A percentile compares a stretch with the other conserved stretches of the same genome.
These are phyloP conservation scores for Umbelopsis sp. DNA, from an alignment of 192 early-diverging fungal genomes.

Conservation along the genomic window DNA sequence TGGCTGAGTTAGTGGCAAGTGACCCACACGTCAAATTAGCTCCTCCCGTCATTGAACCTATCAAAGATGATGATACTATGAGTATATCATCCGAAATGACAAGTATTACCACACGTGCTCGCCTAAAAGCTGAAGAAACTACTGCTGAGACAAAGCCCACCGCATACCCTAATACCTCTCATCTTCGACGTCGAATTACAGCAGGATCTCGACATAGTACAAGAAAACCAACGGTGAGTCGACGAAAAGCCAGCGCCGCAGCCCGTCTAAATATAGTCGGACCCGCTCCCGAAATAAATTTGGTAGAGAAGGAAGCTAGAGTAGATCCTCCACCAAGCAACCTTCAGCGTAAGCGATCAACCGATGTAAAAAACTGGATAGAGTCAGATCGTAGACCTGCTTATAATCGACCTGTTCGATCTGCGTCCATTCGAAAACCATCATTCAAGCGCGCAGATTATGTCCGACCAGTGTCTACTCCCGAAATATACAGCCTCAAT, in stretches of 20 bases:
- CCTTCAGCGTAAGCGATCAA: slow-evolving; percentile 23
- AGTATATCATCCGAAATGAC: slow-evolving; percentile 35
- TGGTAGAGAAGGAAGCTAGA: background rate
- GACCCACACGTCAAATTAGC: slow-evolving; percentile 28
- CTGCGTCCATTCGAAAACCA: slow-evolving; percentile 11
- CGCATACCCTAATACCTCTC: background rate
- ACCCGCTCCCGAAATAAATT: slow-evolving; percentile 9
- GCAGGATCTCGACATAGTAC: background rate
- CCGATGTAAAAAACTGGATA: slow-evolving; percentile 30
- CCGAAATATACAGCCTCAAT: slow-evolving; percentile 11
- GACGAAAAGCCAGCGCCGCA: slow-evolving; percentile 7
- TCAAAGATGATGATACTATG: slow-evolving; percentile 31
- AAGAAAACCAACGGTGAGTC: background rate
- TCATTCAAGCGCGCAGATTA: background rate
- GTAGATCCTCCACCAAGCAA: background rate
- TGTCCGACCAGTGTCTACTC: background rate
- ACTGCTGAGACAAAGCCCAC: background rate
- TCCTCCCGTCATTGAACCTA: slow-evolving; percentile 37
- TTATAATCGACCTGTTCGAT: background rate
- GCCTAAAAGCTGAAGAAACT: background rate
- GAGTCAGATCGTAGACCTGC: background rate
- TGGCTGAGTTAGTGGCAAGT: slow-evolving; percentile 31
- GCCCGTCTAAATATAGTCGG: slow-evolving; percentile 17
- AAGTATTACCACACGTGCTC: slow-evolving; percentile 27
- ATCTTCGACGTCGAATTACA: background rate